Percentiles rank a stretch among this genome's conserved stretches.
Evolutionary conservation across 2,329 filamentous ascomycete species (phyloP).

Genomic region (Parastagonospora nodorum): DNA sequence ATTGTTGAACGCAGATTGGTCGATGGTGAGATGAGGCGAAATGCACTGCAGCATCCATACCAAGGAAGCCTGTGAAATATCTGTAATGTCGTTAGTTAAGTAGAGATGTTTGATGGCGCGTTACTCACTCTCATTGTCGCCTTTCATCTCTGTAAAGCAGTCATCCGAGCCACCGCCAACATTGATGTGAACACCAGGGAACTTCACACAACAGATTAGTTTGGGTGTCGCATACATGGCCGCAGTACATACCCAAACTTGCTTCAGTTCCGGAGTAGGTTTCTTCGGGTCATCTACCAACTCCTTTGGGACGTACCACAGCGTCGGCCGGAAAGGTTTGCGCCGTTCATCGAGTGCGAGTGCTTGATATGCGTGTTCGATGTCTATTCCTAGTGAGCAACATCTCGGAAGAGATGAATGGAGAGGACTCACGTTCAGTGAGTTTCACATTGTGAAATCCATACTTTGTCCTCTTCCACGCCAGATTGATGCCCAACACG

Average conservation of each 20-base stretch:
- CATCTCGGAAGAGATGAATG: neutral
- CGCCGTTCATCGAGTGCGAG: constrained; percentile 60
- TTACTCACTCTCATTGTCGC: constrained; percentile 39
- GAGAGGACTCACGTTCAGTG: constrained; percentile 33
- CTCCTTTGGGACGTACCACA: constrained; percentile 54
- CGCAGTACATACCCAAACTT: constrained; percentile 51
- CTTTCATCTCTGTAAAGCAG: constrained; percentile 35
- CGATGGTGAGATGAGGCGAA: constrained; percentile 52
- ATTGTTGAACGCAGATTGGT: constrained; percentile 49
- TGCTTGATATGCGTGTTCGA: constrained; percentile 61
- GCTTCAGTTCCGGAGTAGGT: constrained; percentile 48
- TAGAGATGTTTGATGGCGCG: neutral
- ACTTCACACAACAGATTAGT: constrained; percentile 14
- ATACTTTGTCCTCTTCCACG: constrained; percentile 26
- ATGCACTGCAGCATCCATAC: constrained; percentile 63
- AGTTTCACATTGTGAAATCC: constrained; percentile 43
- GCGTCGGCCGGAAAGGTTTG: constrained; percentile 57
- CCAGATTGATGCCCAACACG: constrained; percentile 36
- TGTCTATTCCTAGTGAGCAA: constrained; percentile 27
- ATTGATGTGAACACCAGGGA: constrained; percentile 59
- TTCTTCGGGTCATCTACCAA: constrained; percentile 28
- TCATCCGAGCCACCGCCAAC: constrained; percentile 54
- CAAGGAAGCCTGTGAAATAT: constrained; percentile 55
- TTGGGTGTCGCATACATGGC: too few species aligned
- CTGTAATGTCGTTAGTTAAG: constrained; percentile 11